Conservation (phyloP, 2,329 filamentous ascomycete genomes). For the Nemania diffusa region DNA sequence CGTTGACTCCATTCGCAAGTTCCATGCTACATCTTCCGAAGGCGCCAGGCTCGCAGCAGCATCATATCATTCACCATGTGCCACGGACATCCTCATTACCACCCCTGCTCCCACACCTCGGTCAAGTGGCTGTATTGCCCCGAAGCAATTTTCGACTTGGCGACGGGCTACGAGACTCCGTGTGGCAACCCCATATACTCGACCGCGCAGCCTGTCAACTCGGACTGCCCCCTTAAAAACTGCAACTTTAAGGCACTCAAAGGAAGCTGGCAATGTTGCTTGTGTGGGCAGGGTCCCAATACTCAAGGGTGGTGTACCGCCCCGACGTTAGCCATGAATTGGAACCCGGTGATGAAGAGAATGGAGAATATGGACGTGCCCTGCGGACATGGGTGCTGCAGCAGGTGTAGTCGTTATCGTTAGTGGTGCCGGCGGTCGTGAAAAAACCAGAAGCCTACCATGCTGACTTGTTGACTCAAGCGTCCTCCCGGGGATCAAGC, state of each 20-base stretch:
- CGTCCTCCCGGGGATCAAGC: conserved; percentile 47
- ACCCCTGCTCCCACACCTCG: conserved; percentile 65
- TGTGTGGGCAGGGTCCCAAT: conserved; percentile 63
- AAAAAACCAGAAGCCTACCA: neutral
- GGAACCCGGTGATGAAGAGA: conserved; percentile 42
- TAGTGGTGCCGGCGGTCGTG: conserved; percentile 41
- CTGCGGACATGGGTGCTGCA: conserved; percentile 66
- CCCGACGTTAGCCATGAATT: conserved; percentile 43
- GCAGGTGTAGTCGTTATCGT: conserved; percentile 59
- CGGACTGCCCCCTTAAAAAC: conserved; percentile 60
- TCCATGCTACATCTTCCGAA: neutral
- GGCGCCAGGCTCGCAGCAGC: conserved; percentile 6
- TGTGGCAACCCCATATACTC: conserved; percentile 62
- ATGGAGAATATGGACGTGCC: conserved; percentile 53
- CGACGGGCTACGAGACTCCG: conserved; percentile 61
- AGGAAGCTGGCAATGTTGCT: conserved; percentile 65
- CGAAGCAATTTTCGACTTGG: conserved; percentile 58
- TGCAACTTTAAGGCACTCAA: conserved; percentile 63
- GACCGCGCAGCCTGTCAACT: conserved; percentile 55
- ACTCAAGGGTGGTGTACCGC: conserved; percentile 64
- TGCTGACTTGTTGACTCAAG: conserved; percentile 43
- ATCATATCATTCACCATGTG: conserved; percentile 56
- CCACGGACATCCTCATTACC: conserved; percentile 63
- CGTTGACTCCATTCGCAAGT: neutral
- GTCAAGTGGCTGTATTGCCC: conserved; percentile 67